These are phyloP conservation scores for Gelatoporia subvermispora DNA, from an alignment of 768 basidiomycete species.

Conservation along the genomic window DNA sequence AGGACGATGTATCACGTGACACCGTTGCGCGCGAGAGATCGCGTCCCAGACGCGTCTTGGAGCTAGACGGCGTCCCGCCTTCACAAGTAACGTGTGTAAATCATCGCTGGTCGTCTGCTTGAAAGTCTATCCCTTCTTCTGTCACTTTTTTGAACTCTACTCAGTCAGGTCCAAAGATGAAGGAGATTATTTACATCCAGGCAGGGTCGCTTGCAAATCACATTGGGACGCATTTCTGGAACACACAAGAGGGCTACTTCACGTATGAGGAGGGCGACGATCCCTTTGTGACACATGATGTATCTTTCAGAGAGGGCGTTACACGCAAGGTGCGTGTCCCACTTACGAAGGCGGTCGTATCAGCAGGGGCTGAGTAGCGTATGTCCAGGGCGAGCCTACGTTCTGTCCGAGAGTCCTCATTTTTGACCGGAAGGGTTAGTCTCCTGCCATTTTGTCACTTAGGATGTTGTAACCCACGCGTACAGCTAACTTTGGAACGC, in stretches of 20 bases:
- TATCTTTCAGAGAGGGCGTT: conserved; percentile 65
- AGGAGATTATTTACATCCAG: conserved; percentile 76
- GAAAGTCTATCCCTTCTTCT: too few relatives aligned
- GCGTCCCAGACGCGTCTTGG: too few relatives aligned
- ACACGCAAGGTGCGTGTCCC: conserved; percentile 40
- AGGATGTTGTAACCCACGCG: conserved; percentile 1
- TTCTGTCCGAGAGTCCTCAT: conserved; percentile 60
- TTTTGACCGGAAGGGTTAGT: conserved; percentile 63
- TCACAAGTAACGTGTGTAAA: too few relatives aligned
- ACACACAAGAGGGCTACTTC: conserved; percentile 71
- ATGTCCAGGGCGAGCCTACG: conserved; percentile 37
- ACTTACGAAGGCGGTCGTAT: background rate
- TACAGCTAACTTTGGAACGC: conserved; percentile 63
- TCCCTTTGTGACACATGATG: conserved; percentile 41
- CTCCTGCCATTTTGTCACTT: background rate
- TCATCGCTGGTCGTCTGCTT: too few relatives aligned
- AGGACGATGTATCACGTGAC: too few relatives aligned
- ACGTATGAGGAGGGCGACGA: conserved; percentile 42
- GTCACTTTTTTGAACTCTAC: too few relatives aligned
- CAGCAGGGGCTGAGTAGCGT: background rate
- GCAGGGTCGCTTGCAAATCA: conserved; percentile 66
- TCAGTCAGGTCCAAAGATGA: conserved; percentile 56
- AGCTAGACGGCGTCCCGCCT: too few relatives aligned
- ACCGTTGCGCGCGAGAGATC: too few relatives aligned
- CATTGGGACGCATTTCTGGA: conserved; percentile 77